phyloP scores from a whole-genome alignment of 106 monocot species.

The Xerophyta viscosa region DNA sequence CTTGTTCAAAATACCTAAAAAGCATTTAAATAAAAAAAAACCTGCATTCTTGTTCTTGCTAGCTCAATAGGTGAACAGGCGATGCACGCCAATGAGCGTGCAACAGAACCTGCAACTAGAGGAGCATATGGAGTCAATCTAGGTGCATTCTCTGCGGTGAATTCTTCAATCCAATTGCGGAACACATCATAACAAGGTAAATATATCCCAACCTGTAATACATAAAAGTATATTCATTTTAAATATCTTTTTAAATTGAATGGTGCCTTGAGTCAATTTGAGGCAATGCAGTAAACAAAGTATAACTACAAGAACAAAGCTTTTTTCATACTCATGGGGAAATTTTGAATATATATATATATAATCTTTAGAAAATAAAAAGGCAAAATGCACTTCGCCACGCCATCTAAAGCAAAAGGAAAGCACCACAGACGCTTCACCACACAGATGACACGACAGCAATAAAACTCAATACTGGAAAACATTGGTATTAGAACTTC shows the following conservation, averaged over 20 bases:
- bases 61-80: constrained; percentile 91
- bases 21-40: constrained; percentile 6
- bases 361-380: not conserved
- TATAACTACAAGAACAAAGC: too few relatives aligned
- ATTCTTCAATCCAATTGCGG: constrained; percentile 76
- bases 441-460: too few relatives aligned
- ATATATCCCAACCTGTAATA: constrained; percentile 84
- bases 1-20: not conserved
- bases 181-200: constrained; percentile 96
- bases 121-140: constrained; percentile 79
- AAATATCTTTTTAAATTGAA: not conserved
- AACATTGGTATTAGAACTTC: too few relatives aligned
- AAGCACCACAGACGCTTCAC: not conserved
- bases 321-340: too few relatives aligned
- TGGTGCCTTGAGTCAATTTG: not conserved
- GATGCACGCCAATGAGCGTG: constrained; percentile 86
- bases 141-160: constrained; percentile 58
- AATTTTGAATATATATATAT: too few relatives aligned
- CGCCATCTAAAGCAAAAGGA: not conserved
- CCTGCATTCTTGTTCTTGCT: constrained; percentile 98
- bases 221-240: not conserved
- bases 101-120: constrained; percentile 74
- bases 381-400: not conserved
- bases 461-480: too few relatives aligned
- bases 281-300: too few relatives aligned